These are phyloP conservation scores for Metschnikowia sp. DNA, from an alignment of 805 yeast species.

Conservation along the genomic window DNA sequence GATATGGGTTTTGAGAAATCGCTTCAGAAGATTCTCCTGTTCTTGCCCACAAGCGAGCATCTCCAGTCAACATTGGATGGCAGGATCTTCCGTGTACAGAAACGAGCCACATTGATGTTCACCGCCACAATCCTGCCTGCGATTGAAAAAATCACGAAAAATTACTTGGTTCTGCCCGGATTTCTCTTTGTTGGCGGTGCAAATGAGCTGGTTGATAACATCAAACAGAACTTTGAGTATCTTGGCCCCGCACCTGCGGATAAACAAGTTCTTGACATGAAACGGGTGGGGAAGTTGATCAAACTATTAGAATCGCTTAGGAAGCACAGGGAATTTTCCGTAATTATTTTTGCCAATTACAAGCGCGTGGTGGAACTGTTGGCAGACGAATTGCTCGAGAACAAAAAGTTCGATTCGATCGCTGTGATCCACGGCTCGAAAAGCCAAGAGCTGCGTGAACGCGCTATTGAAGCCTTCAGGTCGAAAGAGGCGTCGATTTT, in stretches of 20 bases:
- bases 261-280: conserved; percentile 23
- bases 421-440: conserved; percentile 83
- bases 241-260: conserved; percentile 32
- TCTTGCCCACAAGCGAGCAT: conserved; percentile 44
- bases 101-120: conserved; percentile 78
- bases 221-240: conserved; percentile 60
- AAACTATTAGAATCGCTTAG: conserved; percentile 46
- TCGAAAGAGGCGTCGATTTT: conserved; percentile 55
- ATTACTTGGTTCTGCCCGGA: conserved; percentile 60
- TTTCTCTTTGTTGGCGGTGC: conserved; percentile 64
- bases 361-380: conserved; percentile 70
- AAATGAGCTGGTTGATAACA: conserved; percentile 63
- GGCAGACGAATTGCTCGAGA: conserved; percentile 42
- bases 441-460: conserved; percentile 80
- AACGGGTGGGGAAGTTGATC: conserved; percentile 42
- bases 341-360: conserved; percentile 79
- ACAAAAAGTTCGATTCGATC: conserved; percentile 39
- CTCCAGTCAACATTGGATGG: conserved; percentile 25
- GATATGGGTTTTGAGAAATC: conserved; percentile 92
- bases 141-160: conserved; percentile 63
- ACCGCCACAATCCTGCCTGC: conserved; percentile 88
- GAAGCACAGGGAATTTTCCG: conserved; percentile 23
- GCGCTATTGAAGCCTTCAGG: conserved; percentile 61
- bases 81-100: conserved; percentile 34
- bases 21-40: conserved; percentile 55